Evolutionary conservation across 2,329 filamentous ascomycete species (phyloP), one percentile per base, ranked within the genome.

Genomic region (Thielaviopsis punctulata): DNA sequence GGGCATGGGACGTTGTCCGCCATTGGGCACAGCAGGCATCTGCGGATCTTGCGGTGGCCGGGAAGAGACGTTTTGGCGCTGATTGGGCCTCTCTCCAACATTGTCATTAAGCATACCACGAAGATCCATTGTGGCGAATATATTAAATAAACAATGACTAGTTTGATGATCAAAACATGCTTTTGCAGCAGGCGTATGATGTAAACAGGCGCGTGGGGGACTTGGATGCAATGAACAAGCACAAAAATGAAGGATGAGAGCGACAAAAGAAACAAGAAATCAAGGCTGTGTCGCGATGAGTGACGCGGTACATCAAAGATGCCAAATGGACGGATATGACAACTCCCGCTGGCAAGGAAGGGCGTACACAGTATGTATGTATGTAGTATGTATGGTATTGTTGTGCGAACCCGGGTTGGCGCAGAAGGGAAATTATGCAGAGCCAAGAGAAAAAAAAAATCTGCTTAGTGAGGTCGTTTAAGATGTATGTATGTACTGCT

Each of bases 81-180:
- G 64, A 52, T 62, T 59, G 49, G 64, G 62, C 45, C 61, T 60
- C 56, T 64, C 62, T 49, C 66, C 69, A 58, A 65, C 70, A 54
- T 65, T 65, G 56, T 74, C 75, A 62, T 78, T 79, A 47, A 79
- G 64, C 59, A 80, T 73, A 15, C 69, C 70, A 57, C 68, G 64
- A 53, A 77, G 68, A 66, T 77, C 73, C 74, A 77, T 71, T 52
- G 53, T 61, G 56, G 52, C 12, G 46, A 25, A n/a, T 36, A 36
- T 36, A 36, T 36, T 15, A 15, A 7, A 7, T 36, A 15, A 7
- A 36, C 4, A 36, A n/a, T 36, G 13, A 5, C 13, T 12, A 15
- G 18, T 33, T 19, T 22, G 21, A 25, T 33, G 18, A 24, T 45
- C n/a, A 47, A 19, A 30, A 15, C 48, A 54, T 48, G 41, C 13